Evolutionary conservation across 331 rosid genomes (phyloP).

Genomic region (Stylosanthes scabra): DNA sequence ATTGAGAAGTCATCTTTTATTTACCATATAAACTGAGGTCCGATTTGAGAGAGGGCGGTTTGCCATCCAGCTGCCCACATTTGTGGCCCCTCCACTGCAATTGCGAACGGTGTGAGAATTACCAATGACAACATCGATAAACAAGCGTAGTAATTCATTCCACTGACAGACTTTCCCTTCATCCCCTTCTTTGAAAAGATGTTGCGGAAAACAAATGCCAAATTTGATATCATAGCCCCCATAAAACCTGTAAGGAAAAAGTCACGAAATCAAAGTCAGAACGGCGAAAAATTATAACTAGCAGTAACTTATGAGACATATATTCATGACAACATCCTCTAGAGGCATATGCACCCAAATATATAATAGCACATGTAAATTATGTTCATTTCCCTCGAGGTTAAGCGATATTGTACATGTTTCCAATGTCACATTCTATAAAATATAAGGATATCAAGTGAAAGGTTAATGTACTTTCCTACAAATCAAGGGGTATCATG

Average conservation of each 20-base stretch:
- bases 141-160: conserved; percentile 96
- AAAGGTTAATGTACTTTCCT: too few species aligned
- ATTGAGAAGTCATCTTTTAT: not conserved
- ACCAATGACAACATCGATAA: conserved; percentile 73
- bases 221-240: conserved; percentile 97
- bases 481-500: too few species aligned
- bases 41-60: conserved; percentile 70
- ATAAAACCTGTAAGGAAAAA: conserved; percentile 70
- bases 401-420: too few species aligned
- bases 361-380: not conserved
- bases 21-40: conserved; percentile 85
- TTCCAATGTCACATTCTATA: too few species aligned
- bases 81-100: conserved; percentile 88
- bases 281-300: conserved; percentile 15
- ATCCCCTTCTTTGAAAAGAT: conserved; percentile 89
- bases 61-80: conserved; percentile 86
- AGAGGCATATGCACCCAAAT: conserved; percentile 24
- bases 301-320: conserved; percentile 27
- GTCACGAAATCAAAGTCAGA: conserved; percentile 23
- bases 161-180: conserved; percentile 89
- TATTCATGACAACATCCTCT: conserved; percentile 16
- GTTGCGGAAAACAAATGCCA: conserved; percentile 89
- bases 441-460: too few species aligned
- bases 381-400: not conserved
- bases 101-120: conserved; percentile 76